A percentile compares a stretch with the other conserved stretches of the same genome.
Evolutionary conservation across 805 yeast genomes (phyloP).

Genomic region (Kregervanrija fluxuum): DNA sequence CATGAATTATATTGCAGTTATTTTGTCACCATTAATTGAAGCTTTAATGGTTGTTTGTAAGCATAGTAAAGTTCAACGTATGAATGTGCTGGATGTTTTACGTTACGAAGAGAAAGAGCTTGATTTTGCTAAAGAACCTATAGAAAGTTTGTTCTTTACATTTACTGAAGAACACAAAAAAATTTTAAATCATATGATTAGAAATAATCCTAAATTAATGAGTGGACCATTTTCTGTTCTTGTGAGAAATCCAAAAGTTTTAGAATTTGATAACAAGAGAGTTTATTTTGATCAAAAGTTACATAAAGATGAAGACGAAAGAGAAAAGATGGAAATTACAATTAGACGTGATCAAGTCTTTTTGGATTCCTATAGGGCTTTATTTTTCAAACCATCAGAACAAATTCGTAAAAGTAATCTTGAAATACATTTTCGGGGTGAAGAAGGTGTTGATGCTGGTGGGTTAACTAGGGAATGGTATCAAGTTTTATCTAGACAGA

Average conservation of each 20-base stretch:
- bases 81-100: slow-evolving; percentile 44
- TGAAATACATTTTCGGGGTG: slow-evolving; percentile 83
- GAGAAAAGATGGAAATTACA: slow-evolving; percentile 40
- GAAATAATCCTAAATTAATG: slow-evolving; percentile 87
- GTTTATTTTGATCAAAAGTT: slow-evolving; percentile 74
- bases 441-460: slow-evolving; percentile 96
- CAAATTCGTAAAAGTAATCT: slow-evolving; percentile 67
- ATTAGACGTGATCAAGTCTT: slow-evolving; percentile 88
- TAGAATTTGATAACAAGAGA: slow-evolving; percentile 92
- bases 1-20: slow-evolving; percentile 64
- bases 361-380: slow-evolving; percentile 77
- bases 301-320: slow-evolving; percentile 39
- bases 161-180: slow-evolving; percentile 87
- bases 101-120: slow-evolving; percentile 57
- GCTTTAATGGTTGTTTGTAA: slow-evolving; percentile 95
- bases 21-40: slow-evolving; percentile 79
- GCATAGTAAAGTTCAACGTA: slow-evolving; percentile 59
- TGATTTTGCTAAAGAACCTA: slow-evolving; percentile 68
- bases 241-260: slow-evolving; percentile 78
- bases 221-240: slow-evolving; percentile 91
- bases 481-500: slow-evolving; percentile 86
- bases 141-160: slow-evolving; percentile 71
- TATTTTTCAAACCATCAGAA: slow-evolving; percentile 70
- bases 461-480: slow-evolving; percentile 98
- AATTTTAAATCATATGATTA: slow-evolving; percentile 83